Evolutionary conservation across 345 rosid genomes (phyloP), one percentile per base, ranked within the genome.

Genomic region (Citrus mangshanensis): DNA sequence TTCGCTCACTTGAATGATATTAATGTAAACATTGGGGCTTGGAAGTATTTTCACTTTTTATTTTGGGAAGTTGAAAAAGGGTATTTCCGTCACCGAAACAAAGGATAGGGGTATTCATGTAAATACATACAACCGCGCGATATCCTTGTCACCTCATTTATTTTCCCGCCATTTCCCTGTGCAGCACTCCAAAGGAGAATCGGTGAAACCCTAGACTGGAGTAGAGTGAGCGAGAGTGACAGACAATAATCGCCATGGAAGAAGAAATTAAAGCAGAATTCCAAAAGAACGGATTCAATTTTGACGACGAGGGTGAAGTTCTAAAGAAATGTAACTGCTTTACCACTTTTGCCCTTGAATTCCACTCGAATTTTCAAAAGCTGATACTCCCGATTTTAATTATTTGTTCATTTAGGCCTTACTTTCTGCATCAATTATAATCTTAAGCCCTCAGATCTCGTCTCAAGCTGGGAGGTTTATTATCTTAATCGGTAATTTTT

Each of bases 381-480:
- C 62, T 81, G 71, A 60, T 51, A 34, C 65, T 58, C 1, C 72
- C 34, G 30, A 62, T 6, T 55, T 72, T 30, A 34, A 21, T 30
- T 54, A 7, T 73, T 37, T 70, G 9, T 25, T 49, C 68, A 22
- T 68, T 46, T 71, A 96, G 98, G 99, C 64, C 88, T 86, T 30
- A 88, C 95, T 38, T 89, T 90, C 80, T 96, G 97, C 79, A 89
- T 89, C 30, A 94, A 93, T 77, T 96, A 89, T 88, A 80, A 81
- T 56, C 91, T 90, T 13, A 79, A 81, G 63, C 94, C 98, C 32
- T 89, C 97, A 8, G 94, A 93, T 82, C 89, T 96, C 81, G 93
- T 94, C 73, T 89, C 97, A 13, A 90, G 97, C 82, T 94, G 99
- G 99, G 99, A 94, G 78, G 75, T 89, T 83, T 94, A 91, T 82